These are phyloP conservation scores for Pyrrhoderma lamaoense DNA, from an alignment of 1,284 basidiomycete species.

Conservation along the genomic window DNA sequence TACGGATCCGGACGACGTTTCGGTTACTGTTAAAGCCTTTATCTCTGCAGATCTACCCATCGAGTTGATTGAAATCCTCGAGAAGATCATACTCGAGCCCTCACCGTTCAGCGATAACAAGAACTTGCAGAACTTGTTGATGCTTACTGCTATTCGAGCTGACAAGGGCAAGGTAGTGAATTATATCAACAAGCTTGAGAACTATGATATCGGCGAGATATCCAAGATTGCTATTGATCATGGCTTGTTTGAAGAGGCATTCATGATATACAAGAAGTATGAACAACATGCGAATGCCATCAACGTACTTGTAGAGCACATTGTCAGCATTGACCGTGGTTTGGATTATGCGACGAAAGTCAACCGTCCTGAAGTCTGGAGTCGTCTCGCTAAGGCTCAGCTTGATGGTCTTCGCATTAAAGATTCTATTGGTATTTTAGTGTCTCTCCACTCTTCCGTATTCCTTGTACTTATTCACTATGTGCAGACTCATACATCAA, in stretches of 20 bases:
- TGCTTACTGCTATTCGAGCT: slow-evolving; percentile 94
- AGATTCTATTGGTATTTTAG: slow-evolving; percentile 80
- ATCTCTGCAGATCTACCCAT: slow-evolving; percentile 95
- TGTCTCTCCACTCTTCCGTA: background rate
- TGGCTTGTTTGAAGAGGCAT: slow-evolving; percentile 93
- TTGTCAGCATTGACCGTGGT: slow-evolving; percentile 96
- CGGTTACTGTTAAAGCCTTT: slow-evolving; percentile 98
- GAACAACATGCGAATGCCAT: slow-evolving; percentile 92
- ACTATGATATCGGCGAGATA: slow-evolving; percentile 93
- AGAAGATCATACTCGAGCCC: slow-evolving; percentile 97
- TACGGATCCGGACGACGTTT: slow-evolving; percentile 98
- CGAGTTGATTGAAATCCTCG: slow-evolving; percentile 94
- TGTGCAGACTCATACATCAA: slow-evolving; percentile 93
- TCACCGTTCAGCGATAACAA: slow-evolving; percentile 98
- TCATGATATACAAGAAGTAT: slow-evolving; percentile 95
- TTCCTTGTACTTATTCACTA: background rate
- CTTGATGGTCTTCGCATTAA: slow-evolving; percentile 97
- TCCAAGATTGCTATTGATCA: slow-evolving; percentile 97
- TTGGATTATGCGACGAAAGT: slow-evolving; percentile 96
- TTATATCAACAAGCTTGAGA: slow-evolving; percentile 96
- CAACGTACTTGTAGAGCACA: slow-evolving; percentile 96
- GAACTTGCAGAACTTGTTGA: slow-evolving; percentile 89
- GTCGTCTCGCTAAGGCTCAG: slow-evolving; percentile 96
- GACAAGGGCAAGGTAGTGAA: slow-evolving; percentile 99
- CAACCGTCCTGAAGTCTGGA: slow-evolving; percentile 96